phyloP scores from a whole-genome alignment of 2,329 filamentous ascomycete species.

The Verruconis gallopava region DNA sequence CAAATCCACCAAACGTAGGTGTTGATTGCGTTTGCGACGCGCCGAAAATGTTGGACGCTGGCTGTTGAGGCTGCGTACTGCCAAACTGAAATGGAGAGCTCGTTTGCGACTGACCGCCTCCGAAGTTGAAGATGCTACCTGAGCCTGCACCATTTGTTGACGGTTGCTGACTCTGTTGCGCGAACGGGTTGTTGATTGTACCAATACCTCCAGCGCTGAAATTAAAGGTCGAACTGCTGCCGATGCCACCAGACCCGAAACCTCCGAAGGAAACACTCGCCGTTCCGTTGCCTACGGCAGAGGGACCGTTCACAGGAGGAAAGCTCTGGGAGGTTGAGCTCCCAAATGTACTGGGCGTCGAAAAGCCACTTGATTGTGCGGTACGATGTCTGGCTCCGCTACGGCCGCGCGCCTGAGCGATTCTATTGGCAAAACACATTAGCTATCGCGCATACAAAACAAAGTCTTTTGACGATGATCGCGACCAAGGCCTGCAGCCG shows the following conservation, averaged over 20 bases:
- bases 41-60: neutral
- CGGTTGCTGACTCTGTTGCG: neutral
- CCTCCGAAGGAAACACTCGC: constrained; percentile 7
- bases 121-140: constrained; percentile 5
- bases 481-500: too few relatives aligned
- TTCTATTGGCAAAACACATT: too few relatives aligned
- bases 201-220: neutral
- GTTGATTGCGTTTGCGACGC: neutral
- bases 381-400: too few relatives aligned
- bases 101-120: constrained; percentile 2
- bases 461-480: too few relatives aligned
- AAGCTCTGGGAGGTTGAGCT: constrained; percentile 4
- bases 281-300: constrained; percentile 1
- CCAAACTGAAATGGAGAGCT: neutral
- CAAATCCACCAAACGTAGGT: neutral
- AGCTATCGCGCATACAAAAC: too few relatives aligned
- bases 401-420: too few relatives aligned
- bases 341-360: too few relatives aligned
- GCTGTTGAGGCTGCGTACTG: neutral
- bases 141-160: neutral
- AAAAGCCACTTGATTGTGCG: too few relatives aligned
- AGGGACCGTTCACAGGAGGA: constrained; percentile 7
- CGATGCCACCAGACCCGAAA: constrained; percentile 3
- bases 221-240: constrained; percentile 1
- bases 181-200: constrained; percentile 9